Conservation (phyloP, 495 filamentous ascomycete species). For the Lasiosphaeria miniovina region DNA sequence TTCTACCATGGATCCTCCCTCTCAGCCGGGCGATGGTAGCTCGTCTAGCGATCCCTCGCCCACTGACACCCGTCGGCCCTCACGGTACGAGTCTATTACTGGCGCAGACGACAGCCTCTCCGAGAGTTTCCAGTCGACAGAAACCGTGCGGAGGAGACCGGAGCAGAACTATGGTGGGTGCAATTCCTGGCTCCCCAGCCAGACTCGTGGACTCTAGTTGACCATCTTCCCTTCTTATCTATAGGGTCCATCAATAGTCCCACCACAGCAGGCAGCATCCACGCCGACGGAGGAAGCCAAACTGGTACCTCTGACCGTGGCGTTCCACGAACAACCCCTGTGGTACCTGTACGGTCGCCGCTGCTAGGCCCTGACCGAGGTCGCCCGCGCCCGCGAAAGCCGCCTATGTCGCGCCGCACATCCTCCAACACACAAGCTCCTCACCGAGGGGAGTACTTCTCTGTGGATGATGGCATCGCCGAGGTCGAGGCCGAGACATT, state of each 20-base stretch:
- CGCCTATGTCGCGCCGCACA: slow-evolving; percentile 63
- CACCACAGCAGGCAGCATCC: slow-evolving; percentile 19
- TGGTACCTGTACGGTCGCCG: slow-evolving; percentile 43
- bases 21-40: slow-evolving; percentile 26
- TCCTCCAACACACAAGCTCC: slow-evolving; percentile 72
- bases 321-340: slow-evolving; percentile 23
- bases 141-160: slow-evolving; percentile 46
- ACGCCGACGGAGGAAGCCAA: slow-evolving; percentile 27
- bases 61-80: slow-evolving; percentile 40
- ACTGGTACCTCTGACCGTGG: slow-evolving; percentile 32
- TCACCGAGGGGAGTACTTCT: slow-evolving; percentile 83
- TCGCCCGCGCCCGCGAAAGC: slow-evolving; percentile 63
- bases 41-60: slow-evolving; percentile 36
- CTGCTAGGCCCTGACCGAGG: slow-evolving; percentile 56
- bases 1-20: slow-evolving; percentile 34
- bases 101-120: slow-evolving; percentile 33
- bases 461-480: slow-evolving; percentile 82
- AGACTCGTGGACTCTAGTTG: neutral
- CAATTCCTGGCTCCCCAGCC: neutral
- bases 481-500: slow-evolving; percentile 68
- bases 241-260: slow-evolving; percentile 32
- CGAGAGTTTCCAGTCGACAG: slow-evolving; percentile 46
- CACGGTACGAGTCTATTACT: slow-evolving; percentile 24
- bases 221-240: neutral
- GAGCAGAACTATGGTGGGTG: slow-evolving; percentile 45